Evolutionary conservation across 2,329 filamentous ascomycete species (phyloP), one percentile per base, ranked within the genome.

Genomic region (Aspergillus alliaceus): DNA sequence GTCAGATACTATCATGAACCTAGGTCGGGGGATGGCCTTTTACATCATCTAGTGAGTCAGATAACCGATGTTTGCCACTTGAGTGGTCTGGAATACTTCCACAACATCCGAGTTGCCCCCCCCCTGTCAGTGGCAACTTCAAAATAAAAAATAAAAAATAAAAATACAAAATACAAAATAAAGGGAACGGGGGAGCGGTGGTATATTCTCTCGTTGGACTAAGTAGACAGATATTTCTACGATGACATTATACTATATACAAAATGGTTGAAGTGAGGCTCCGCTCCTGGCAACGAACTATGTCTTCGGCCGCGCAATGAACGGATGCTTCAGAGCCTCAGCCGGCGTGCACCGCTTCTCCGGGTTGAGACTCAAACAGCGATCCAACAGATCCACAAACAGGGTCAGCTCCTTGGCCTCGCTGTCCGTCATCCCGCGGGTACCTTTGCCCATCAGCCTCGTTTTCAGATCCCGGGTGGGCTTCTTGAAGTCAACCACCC

Each of bases 251-350:
- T 57, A 59, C 40, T 61, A 47, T 54, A 51, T 51, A 49, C 44
- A 53, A 59, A 32, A 48, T 18, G 29, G 29, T 48, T n/a, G n/a
- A 42, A 44, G 39, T 25, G 24, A 24, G 25, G 25, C 34, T 56
- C 53, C 54, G 18, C 27, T 31, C 27, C 18, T 22, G 44, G 8
- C 27, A 22, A 48, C 44, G 18, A 25, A 20, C 48, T 60, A 66
- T 37, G 54, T 58, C 55, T 72, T 69, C 71, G 73, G 75, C 24
- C 81, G 77, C 25, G 77, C 79, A 66, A 98, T 91, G 75, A 98
- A 98, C 1, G 90, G 90, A 79, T 98, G 93, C 69, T 87, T 88
- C 66, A 98, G 79, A 49, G 95, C 95, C 69, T 98, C 93, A 14
- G 84, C 80, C 0, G 95, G 90, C 47, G 90, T 93, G 68, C 95